Evolutionary conservation across 2,329 filamentous ascomycete genomes (phyloP).

Genomic region (Ophiostoma sp.): DNA sequence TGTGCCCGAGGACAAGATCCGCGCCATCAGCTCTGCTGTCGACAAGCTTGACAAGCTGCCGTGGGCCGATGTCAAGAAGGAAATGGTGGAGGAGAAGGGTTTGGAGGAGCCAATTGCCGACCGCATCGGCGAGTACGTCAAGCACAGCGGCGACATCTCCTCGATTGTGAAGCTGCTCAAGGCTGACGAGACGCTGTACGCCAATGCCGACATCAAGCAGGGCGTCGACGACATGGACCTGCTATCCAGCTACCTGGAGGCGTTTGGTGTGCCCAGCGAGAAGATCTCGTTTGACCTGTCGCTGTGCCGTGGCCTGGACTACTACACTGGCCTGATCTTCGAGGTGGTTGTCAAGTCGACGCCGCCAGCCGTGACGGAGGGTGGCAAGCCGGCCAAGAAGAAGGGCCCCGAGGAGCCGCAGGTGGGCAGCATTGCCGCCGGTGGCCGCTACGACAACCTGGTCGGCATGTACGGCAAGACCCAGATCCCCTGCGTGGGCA

Average conservation of each 20-base stretch:
- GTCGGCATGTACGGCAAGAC: slow-evolving; percentile 90
- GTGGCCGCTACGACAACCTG: slow-evolving; percentile 85
- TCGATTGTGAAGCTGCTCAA: slow-evolving; percentile 68
- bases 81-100: slow-evolving; percentile 92
- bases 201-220: slow-evolving; percentile 69
- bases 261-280: slow-evolving; percentile 61
- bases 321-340: slow-evolving; percentile 74
- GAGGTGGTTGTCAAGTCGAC: slow-evolving; percentile 52
- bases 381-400: slow-evolving; percentile 29
- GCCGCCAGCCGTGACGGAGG: slow-evolving; percentile 30
- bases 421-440: slow-evolving; percentile 82
- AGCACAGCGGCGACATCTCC: slow-evolving; percentile 31
- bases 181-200: slow-evolving; percentile 59
- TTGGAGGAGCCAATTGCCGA: slow-evolving; percentile 72
- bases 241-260: slow-evolving; percentile 75
- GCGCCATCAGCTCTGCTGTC: slow-evolving; percentile 84
- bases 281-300: slow-evolving; percentile 84
- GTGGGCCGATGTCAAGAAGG: slow-evolving; percentile 82
- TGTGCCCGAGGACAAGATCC: slow-evolving; percentile 79
- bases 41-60: slow-evolving; percentile 92
- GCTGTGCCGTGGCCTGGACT: slow-evolving; percentile 63
- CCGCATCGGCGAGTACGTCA: slow-evolving; percentile 78
- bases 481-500: slow-evolving; percentile 82
- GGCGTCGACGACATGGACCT: slow-evolving; percentile 76
- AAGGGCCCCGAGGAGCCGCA: slow-evolving; percentile 32